Conservation (phyloP, 108 stramenopile genomes). For the Cylindrotheca closterium region DNA sequence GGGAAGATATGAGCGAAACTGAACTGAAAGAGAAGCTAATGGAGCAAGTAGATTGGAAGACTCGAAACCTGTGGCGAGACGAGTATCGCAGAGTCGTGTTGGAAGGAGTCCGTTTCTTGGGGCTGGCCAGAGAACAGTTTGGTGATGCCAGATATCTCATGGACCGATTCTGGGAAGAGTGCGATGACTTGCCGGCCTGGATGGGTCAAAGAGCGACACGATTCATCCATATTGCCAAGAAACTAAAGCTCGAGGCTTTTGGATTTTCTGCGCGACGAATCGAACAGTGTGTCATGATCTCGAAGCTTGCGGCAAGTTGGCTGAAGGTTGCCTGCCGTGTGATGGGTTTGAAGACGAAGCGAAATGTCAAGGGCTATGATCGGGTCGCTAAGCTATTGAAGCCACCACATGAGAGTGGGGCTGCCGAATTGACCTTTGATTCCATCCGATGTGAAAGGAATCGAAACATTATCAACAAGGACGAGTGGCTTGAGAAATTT, state of each 20-base stretch:
- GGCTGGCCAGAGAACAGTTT: conserved; percentile 25
- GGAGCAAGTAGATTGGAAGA: conserved; percentile 55
- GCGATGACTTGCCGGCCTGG: conserved; percentile 46
- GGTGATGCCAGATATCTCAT: conserved; percentile 41
- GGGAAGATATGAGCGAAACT: conserved; percentile 10
- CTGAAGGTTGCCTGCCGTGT: conserved; percentile 45
- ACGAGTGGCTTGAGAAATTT: conserved; percentile 36
- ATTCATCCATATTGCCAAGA: conserved; percentile 44
- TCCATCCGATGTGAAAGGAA: conserved; percentile 38
- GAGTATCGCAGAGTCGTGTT: conserved; percentile 49
- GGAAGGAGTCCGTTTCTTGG: conserved; percentile 44
- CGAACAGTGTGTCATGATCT: conserved; percentile 35
- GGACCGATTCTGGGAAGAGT: conserved; percentile 40
- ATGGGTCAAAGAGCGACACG: conserved; percentile 58
- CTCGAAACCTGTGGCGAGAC: conserved; percentile 55
- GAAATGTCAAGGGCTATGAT: conserved; percentile 39
- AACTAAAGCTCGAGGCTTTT: conserved; percentile 30
- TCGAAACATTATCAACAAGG: conserved; percentile 38
- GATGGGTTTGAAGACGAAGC: conserved; percentile 41
- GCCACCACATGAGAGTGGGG: conserved; percentile 42
- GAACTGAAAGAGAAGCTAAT: conserved; percentile 48
- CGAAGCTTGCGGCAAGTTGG: conserved; percentile 57
- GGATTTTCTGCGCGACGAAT: conserved; percentile 36
- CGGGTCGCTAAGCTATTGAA: conserved; percentile 35
- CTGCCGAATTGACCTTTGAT: conserved; percentile 37